Conservation (phyloP, 352 stramenopile species). For the Peronospora farinosa region DNA sequence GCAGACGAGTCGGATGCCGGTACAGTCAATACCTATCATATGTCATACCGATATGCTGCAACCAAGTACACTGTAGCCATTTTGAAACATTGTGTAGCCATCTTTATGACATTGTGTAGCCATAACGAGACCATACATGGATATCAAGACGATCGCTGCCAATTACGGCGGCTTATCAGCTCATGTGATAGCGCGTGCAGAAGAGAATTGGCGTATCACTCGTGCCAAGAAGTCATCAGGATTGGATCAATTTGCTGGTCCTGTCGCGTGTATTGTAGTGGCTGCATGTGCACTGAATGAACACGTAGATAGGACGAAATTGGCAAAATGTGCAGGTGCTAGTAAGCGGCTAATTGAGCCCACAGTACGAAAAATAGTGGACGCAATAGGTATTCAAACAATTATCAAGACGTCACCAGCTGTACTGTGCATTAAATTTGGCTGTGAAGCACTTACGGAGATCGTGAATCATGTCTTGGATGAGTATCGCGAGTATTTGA, state of each 20-base stretch:
- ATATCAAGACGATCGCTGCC: constrained; percentile 39
- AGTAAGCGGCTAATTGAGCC: constrained; percentile 41
- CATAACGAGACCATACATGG: constrained; percentile 29
- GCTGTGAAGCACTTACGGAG: constrained; percentile 58
- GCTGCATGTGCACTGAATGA: constrained; percentile 46
- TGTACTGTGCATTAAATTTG: constrained; percentile 67
- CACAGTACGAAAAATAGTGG: constrained; percentile 44
- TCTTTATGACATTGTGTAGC: not conserved
- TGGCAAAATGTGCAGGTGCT: constrained; percentile 38
- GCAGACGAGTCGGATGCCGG: too few species aligned
- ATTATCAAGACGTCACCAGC: constrained; percentile 44
- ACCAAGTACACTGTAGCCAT: not conserved
- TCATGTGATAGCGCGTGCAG: constrained; percentile 39
- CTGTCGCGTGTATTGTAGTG: constrained; percentile 60
- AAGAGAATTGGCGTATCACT: constrained; percentile 50
- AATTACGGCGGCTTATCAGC: constrained; percentile 53
- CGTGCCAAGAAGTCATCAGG: constrained; percentile 36
- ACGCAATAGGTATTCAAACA: constrained; percentile 39
- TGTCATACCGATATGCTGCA: constrained; percentile 3
- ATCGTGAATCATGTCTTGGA: constrained; percentile 50
- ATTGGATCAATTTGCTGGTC: constrained; percentile 34
- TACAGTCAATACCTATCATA: not conserved
- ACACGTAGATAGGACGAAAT: constrained; percentile 36
- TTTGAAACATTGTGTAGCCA: too few species aligned
- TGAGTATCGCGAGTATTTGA: constrained; percentile 38